Base-by-base conservation (phyloP, 2,329 filamentous ascomycete species). In the Fusarium sp. region DNA sequence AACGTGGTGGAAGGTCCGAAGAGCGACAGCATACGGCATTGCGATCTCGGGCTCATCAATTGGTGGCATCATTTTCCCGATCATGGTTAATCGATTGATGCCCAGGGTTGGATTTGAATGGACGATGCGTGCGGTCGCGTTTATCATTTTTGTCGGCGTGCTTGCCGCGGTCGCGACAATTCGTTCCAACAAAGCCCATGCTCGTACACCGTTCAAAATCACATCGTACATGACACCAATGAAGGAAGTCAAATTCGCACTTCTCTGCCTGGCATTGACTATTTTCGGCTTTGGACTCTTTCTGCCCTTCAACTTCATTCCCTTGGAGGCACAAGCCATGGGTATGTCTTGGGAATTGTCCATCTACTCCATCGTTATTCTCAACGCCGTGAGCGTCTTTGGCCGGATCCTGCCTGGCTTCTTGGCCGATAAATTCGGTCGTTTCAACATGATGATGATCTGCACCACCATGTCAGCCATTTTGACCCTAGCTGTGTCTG, bases 1-100 rank as follows among this genome's bases (percentile, higher is more conserved):
- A 10, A 42, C 50, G 1, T 53, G 50, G 50, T 53, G 34, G 34
- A 41, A 30, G 12, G 19, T 14, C 11, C 13, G 50, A 1, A 26
- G 50, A 23, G 50, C 23, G 4, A 30, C 50, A 9, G 37, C 50
- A 6, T 53, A 42, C 9, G 51, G 51, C 13, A 45, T 54, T 6
- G 28, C 41, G 2, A 34, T 34, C 1, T 44, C 51, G 1, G 41
- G 41, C 8, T 44, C 39, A 7, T 44, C 39, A 3, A n/a, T 44
- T 16, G 51, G 51, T 4, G 28, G 39, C 7, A 26, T 54, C 19
- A 34, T 45, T 5, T 54, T 44, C 6, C 51, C 51, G 7, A 44
- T 54, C 18, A 45, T 45, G 39, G 19, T 54, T 3, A 44, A 44
- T 3, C 28, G 41, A 6, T 12, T 45, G 11, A 44, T 44, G 19